Conservation (phyloP, 2,329 filamentous ascomycete genomes). For the Colletotrichum eleusines region DNA sequence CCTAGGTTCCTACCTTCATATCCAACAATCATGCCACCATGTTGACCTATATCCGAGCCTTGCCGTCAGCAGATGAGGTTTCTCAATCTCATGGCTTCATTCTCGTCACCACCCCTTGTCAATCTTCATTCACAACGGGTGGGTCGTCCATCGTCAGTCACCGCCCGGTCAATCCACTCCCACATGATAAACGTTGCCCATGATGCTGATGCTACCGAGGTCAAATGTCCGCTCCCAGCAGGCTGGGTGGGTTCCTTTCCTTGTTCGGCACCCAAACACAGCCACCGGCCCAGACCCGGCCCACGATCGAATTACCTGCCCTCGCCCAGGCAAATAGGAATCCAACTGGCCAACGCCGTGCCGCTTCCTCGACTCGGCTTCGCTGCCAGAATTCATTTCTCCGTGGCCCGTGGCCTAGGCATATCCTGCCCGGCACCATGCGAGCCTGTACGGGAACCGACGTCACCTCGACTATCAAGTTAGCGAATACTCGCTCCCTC, state of each 20-base stretch:
- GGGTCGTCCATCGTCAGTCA: conserved; percentile 12
- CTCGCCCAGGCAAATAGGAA: background rate
- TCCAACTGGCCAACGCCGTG: background rate
- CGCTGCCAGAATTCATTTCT: background rate
- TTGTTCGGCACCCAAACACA: background rate
- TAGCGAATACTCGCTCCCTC: too few relatives aligned
- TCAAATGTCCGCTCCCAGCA: background rate
- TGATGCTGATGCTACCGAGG: conserved; percentile 2
- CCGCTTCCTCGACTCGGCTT: background rate
- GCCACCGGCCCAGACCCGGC: background rate
- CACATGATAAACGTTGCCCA: background rate
- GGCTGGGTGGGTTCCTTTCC: background rate
- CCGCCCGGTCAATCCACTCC: background rate
- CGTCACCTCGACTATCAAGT: background rate
- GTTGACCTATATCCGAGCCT: background rate
- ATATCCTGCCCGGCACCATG: background rate
- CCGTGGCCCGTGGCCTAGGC: background rate
- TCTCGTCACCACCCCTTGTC: conserved; percentile 1
- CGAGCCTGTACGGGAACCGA: background rate
- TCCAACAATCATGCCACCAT: too few relatives aligned
- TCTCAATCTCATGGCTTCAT: too few relatives aligned
- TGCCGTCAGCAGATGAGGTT: background rate
- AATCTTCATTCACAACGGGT: background rate
- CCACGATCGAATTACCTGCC: background rate
- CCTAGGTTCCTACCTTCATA: too few relatives aligned